Conservation (phyloP, 2,329 filamentous ascomycete genomes). For the Gnomoniopsis sp. region DNA sequence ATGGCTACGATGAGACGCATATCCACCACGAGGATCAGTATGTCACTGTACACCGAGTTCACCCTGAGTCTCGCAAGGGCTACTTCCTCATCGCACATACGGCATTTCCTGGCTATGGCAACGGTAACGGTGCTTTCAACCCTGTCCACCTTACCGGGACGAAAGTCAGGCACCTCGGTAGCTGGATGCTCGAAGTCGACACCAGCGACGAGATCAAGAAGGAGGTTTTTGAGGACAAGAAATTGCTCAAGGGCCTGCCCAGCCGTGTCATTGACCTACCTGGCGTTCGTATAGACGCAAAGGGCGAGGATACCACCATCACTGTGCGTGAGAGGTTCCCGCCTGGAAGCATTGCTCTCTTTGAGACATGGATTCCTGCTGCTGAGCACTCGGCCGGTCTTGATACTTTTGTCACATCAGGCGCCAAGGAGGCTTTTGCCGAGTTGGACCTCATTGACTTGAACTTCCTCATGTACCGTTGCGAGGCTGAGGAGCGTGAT, state of each 20-base stretch:
- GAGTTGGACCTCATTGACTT: constrained; percentile 75
- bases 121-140: constrained; percentile 75
- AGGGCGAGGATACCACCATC: constrained; percentile 73
- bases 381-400: constrained; percentile 81
- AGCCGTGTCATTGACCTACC: constrained; percentile 73
- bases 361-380: constrained; percentile 92
- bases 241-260: constrained; percentile 75
- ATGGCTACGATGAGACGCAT: constrained; percentile 91
- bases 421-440: constrained; percentile 73
- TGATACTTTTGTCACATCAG: constrained; percentile 81
- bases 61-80: constrained; percentile 86
- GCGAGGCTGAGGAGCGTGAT: constrained; percentile 82
- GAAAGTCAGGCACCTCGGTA: constrained; percentile 79
- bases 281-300: constrained; percentile 69
- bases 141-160: constrained; percentile 81
- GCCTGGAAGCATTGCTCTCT: constrained; percentile 89
- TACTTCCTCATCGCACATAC: constrained; percentile 96
- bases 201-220: constrained; percentile 66
- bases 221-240: constrained; percentile 64
- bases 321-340: constrained; percentile 80
- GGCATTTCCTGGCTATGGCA: constrained; percentile 86
- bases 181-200: constrained; percentile 90
- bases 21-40: constrained; percentile 96
- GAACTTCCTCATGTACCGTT: constrained; percentile 88
- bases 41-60: constrained; percentile 91